A percentile compares a stretch with the other conserved stretches of the same genome.
Conservation (phyloP, 2,329 filamentous ascomycete species). For the Aspergillus oerlinghausenensis region DNA sequence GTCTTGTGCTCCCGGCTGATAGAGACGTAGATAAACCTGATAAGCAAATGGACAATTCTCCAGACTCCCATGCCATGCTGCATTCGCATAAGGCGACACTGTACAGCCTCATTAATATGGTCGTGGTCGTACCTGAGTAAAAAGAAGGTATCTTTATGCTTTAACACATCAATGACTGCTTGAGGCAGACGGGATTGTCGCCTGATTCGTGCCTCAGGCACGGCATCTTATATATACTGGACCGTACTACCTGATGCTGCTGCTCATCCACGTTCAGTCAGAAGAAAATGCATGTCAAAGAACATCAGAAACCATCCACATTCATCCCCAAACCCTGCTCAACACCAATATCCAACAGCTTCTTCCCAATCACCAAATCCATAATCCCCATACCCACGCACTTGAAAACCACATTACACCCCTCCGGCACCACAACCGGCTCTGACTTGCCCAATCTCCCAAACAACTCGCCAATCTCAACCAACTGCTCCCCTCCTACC, state of each 20-base stretch:
- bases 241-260: neutral
- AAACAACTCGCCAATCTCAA: slow-evolving; percentile 42
- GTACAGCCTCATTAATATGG: neutral
- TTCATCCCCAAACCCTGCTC: slow-evolving; percentile 29
- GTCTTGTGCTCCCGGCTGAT: too few species aligned
- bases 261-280: neutral
- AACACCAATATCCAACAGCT: slow-evolving; percentile 35
- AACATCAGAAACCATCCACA: slow-evolving; percentile 35
- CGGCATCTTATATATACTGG: neutral
- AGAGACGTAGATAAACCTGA: neutral
- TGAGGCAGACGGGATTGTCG: too few species aligned
- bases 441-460: slow-evolving; percentile 11
- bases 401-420: slow-evolving; percentile 46
- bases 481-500: slow-evolving; percentile 33
- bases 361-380: slow-evolving; percentile 45
- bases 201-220: neutral
- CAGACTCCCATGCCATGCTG: neutral
- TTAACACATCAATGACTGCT: neutral
- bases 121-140: neutral
- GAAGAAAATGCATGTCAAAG: neutral
- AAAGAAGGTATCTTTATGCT: neutral
- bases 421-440: slow-evolving; percentile 22
- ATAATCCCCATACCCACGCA: slow-evolving; percentile 50
- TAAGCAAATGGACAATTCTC: neutral
- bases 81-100: neutral